Evolutionary conservation across 805 yeast genomes (phyloP).

Genomic region (Pichia kluyveri): DNA sequence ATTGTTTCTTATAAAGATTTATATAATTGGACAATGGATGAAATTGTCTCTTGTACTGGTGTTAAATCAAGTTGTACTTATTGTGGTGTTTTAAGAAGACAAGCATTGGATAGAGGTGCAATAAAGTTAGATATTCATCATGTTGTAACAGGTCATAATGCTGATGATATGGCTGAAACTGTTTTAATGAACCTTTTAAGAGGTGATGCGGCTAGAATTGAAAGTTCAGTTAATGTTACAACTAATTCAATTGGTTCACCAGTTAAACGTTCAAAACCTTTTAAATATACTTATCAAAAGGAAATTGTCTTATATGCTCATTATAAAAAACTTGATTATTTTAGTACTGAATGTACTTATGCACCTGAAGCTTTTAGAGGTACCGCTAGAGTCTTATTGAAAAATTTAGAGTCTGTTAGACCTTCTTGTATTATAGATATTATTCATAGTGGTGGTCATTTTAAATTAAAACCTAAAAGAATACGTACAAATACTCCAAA

Average conservation of each 20-base stretch:
- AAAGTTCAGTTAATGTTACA: conserved; percentile 75
- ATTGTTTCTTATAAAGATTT: conserved; percentile 73
- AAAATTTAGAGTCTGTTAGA: conserved; percentile 79
- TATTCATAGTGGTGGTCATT: conserved; percentile 86
- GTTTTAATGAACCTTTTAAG: conserved; percentile 88
- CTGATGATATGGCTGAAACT: conserved; percentile 99
- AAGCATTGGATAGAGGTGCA: conserved; percentile 95
- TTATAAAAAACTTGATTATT: conserved; percentile 88
- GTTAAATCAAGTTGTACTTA: conserved; percentile 92
- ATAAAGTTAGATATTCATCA: conserved; percentile 75
- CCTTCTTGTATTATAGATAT: conserved; percentile 93
- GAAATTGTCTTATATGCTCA: conserved; percentile 97
- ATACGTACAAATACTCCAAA: conserved; percentile 23
- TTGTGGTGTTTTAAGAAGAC: conserved; percentile 95
- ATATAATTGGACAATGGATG: conserved; percentile 98
- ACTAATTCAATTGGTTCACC: conserved; percentile 83
- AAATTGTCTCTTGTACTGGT: conserved; percentile 90
- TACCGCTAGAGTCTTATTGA: conserved; percentile 87
- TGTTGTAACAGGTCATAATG: conserved; percentile 97
- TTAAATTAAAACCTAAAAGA: conserved; percentile 54
- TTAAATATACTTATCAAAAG: conserved; percentile 92
- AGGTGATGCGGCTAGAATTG: conserved; percentile 94
- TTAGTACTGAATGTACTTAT: conserved; percentile 94
- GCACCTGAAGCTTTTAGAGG: conserved; percentile 99
- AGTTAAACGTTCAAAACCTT: conserved; percentile 88